Evolutionary conservation across 306 rosid genomes (phyloP), one percentile per base, ranked within the genome.

Genomic region (Prinsepia uniflora): DNA sequence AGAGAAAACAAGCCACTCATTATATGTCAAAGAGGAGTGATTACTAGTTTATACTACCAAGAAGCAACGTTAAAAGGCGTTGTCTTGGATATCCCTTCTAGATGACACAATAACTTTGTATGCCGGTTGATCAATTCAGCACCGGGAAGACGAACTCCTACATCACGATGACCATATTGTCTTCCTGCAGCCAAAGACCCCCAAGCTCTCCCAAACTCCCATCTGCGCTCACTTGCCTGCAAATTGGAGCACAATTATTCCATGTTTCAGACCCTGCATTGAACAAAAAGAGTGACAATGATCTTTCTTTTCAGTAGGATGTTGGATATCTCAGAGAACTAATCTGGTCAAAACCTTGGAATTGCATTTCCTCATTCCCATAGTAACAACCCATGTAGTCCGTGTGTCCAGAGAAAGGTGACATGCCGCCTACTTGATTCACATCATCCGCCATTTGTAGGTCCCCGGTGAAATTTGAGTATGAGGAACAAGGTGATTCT

Each of bases 41-140:
- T 66, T 56, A 47, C 67, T 75, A 63, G 66, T 77, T 48, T 68
- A 75, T 79, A 81, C 77, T 80, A 85, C 92, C 89, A 86, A 90
- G 92, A 83, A 80, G 86, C 82, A 77, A 89, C 98, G 62, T 78
- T 84, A 90, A 92, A 92, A 92, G 86, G 89, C 76, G 98, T 76
- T 79, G 96, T 85, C 98, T 81, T 60, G 82, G 89, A 79, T 68
- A 77, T 69, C 81, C 73, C 67, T 50, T 44, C 70, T 70, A 55
- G 79, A 83, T 10, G 48, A 57, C 53, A 63, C 79, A 49, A 65
- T 76, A 24, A 67, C 54, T 15, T 76, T 52, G 72, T 75, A 67
- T 57, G 65, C 67, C 5, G 52, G 62, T 59, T 67, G 79, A 48
- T 42, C 67, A 73, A 55, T 72, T 70, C 68, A 55, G 69, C 83